Base-by-base conservation (phyloP, 495 filamentous ascomycete genomes). In the Talaromyces borbonicus region DNA sequence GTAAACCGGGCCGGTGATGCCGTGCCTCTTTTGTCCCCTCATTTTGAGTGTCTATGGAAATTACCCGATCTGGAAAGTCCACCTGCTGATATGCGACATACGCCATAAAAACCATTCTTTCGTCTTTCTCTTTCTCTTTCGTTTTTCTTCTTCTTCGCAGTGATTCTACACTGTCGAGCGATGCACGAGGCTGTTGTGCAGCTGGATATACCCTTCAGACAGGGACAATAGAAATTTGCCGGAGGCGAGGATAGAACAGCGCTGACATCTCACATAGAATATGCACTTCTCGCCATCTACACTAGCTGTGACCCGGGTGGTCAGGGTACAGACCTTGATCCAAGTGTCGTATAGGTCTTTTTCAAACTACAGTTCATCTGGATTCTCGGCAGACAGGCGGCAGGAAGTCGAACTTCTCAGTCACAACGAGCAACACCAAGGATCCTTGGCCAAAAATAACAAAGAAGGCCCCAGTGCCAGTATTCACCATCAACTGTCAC, bases 1-100 rank as follows among this genome's bases (percentile, higher is more conserved):
- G 12, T 41, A 20, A 26, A 41, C 38, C 38, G 38, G 38, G 38
- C 38, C 38, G 38, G 38, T 41, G 38, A 24, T 41, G 38, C 20
- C 15, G 12, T 41, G 15, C 20, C 38, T 23, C 38, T 41, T 23
- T 12, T 41, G 4, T 22, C 16, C 22, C 5, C 11, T 11, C 12
- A 11, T n/a, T 8, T 8, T 8, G n/a, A 9, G 38, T 23, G 38
- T 5, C 16, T 23, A 1, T 26, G 6, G 27, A 30, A 26, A 26
- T 41, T 41, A 41, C 38, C 38, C 38, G 38, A 41, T 41, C 38
- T 23, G 38, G 38, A 41, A 41, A 14, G 22, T n/a, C n/a, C n/a
- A n/a, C n/a, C n/a, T n/a, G n/a, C n/a, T n/a, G n/a, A n/a, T n/a
- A n/a, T n/a, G n/a, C n/a, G n/a, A n/a, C n/a, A n/a, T n/a, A n/a